Base-by-base conservation (phyloP, 2,329 filamentous ascomycete genomes). In the Scedosporium boydii region DNA sequence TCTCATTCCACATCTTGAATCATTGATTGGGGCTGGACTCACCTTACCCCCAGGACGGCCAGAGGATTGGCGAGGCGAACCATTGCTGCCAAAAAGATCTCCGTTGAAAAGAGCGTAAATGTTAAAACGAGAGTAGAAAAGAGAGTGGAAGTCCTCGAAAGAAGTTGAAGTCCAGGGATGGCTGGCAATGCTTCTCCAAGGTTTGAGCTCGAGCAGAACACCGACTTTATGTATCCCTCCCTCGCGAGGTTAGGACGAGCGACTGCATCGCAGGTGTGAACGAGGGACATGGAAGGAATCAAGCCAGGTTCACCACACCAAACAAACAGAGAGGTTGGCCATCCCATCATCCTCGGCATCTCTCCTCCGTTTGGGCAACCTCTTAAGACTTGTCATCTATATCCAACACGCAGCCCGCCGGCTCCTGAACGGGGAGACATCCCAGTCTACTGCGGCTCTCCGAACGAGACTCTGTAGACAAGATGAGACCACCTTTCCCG, bases 31-130 rank as follows among this genome's bases (percentile, higher is more conserved):
- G 29, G 29, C 18, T 21, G 7, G 26, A 27, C 42, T 51, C 26
- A 60, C 58, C 58, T 23, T 29, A 60, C 14, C 16, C 58, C 58
- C 44, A 60, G 16, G 58, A 60, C 42, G 42, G 58, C 58, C 12
- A 60, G 42, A 7, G 42, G 42, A 42, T 23, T 48, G 23, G 42
- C 18, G 16, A 60, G 44, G 23, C 23, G 23, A 29, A 60, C 58
- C 58, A 60, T 60, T 12, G 18, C 34, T 14, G 23, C 4, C 51
- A 23, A 27, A 23, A 55, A 55, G 3, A 14, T 18, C 7, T 27
- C 5, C 1, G 58, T 21, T 58, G 23, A 12, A 58, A 46, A 29
- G 55, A 58, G 55, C 16, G 55, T 41, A 6, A 38, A 10, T 12
- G 27, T 23, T 23, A 29, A 18, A 18, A 48, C 14, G 58, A 23